Conservation (phyloP, 345 rosid genomes). For the Acer campestre region DNA sequence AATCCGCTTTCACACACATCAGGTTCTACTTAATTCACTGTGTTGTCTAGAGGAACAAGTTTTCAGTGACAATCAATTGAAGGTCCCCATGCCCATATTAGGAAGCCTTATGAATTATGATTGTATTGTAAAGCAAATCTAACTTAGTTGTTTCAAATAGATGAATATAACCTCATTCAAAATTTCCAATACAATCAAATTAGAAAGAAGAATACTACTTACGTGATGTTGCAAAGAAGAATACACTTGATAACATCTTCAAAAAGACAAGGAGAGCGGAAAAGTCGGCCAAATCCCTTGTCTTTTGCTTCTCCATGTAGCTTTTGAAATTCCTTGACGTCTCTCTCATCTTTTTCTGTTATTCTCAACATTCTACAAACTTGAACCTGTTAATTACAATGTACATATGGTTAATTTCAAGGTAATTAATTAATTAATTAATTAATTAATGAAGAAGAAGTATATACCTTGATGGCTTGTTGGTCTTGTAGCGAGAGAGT, state of each 20-base stretch:
- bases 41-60: not conserved
- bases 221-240: conserved; percentile 49
- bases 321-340: conserved; percentile 38
- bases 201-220: no score
- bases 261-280: conserved; percentile 54
- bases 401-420: no score
- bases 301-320: conserved; percentile 39
- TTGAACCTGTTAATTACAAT: conserved; percentile 31
- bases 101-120: not conserved
- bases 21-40: not conserved
- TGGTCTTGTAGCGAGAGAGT: conserved; percentile 22
- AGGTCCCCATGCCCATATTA: not conserved
- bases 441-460: no score
- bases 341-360: conserved; percentile 34
- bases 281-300: conserved; percentile 42
- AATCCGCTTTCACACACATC: not conserved
- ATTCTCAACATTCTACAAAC: conserved; percentile 49
- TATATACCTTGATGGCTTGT: conserved; percentile 21
- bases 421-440: no score
- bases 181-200: no score
- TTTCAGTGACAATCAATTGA: not conserved
- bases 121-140: not conserved
- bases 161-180: no score
- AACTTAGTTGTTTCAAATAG: no score
- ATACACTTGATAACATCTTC: conserved; percentile 57